Base-by-base conservation (phyloP, 140 eudicot species). In the Flaveria floridana region DNA sequence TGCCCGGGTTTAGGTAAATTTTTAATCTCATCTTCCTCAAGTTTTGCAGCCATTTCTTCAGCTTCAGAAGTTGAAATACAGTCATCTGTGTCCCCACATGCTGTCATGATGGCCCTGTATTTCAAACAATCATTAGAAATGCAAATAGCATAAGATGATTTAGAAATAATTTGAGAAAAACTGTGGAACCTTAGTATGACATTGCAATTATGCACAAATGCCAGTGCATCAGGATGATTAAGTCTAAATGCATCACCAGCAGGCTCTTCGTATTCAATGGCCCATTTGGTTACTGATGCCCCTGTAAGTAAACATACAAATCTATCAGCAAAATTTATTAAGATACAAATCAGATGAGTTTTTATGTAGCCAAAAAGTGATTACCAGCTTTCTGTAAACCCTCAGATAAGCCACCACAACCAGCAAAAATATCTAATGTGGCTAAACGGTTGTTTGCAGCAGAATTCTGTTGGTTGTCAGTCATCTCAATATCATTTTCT, bases 351-450 rank as follows among this genome's bases (percentile, higher is more conserved):
- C 7, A 30, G 65, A 42, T 14, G 3, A 37, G 42, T 8, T 25
- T 23, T 7, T 23, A 80, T 26, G 15, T 2, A 46, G 62, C 18
- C 19, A 70, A 41, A 18, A 57, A 51, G 26, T 21, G 64, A 37
- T 76, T 79, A 88, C 97, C 97, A 67, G 97, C 85, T 80, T 82
- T 84, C 73, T 88, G 85, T 73, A 90, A 76, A 11, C 97, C 97
- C 47, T 90, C 89, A 3, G 97, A 90, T 64, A 90, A 65, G 39
- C 97, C 97, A 78, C 97, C 97, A 62, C 97, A 90, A 4, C 97
- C 97, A 82, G 97, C 95, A 84, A 90, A 90, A 65, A 90, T 87
- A 59, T 90, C 97, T 59, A 88, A 79, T 42, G 91, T 88, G 26
- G 88, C 72, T 78, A 90, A 71, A 46, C 67, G 56, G 15, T 78